Evolutionary conservation across 306 rosid species (phyloP).

Genomic region (Cucurbita maxima): DNA sequence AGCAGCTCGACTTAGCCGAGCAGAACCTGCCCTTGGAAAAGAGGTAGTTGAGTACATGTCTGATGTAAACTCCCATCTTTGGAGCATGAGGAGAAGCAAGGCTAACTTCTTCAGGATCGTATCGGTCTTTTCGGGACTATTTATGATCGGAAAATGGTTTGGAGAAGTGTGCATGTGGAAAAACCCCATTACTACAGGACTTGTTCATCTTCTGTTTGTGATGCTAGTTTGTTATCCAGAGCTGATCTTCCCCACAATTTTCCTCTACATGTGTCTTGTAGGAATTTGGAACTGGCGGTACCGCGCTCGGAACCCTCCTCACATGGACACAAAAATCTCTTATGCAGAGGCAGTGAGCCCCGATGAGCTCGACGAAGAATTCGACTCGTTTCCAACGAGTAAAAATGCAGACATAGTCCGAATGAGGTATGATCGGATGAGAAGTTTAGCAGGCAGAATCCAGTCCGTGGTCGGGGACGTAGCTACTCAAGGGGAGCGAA

Average conservation of each 20-base stretch:
- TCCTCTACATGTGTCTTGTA: conserved; percentile 77
- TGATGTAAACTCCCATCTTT: conserved; percentile 64
- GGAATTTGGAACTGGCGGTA: conserved; percentile 76
- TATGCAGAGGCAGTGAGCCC: conserved; percentile 40
- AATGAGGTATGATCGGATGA: conserved; percentile 71
- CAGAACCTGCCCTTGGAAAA: conserved; percentile 76
- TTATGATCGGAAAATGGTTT: conserved; percentile 46
- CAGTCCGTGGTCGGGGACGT: conserved; percentile 84
- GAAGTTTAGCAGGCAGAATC: conserved; percentile 68
- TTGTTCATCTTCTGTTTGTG: conserved; percentile 65
- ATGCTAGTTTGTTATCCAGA: conserved; percentile 80
- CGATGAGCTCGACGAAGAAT: conserved; percentile 87
- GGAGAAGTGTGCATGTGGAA: conserved; percentile 70
- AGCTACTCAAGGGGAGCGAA: conserved; percentile 81
- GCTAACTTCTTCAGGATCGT: conserved; percentile 68
- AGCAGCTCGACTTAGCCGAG: conserved; percentile 56
- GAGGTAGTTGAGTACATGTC: conserved; percentile 85
- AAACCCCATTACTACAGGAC: conserved; percentile 46
- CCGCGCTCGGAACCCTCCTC: conserved; percentile 68
- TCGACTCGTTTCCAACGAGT: conserved; percentile 58
- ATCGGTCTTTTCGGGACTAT: conserved; percentile 36
- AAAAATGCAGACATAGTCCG: conserved; percentile 40
- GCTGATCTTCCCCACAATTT: conserved; percentile 67
- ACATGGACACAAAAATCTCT: conserved; percentile 67
- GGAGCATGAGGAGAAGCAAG: conserved; percentile 97